Percentiles rank a stretch among this genome's conserved stretches.
Evolutionary conservation across 768 basidiomycete species (phyloP).

Genomic region (Brasilioporus rufonigricans): DNA sequence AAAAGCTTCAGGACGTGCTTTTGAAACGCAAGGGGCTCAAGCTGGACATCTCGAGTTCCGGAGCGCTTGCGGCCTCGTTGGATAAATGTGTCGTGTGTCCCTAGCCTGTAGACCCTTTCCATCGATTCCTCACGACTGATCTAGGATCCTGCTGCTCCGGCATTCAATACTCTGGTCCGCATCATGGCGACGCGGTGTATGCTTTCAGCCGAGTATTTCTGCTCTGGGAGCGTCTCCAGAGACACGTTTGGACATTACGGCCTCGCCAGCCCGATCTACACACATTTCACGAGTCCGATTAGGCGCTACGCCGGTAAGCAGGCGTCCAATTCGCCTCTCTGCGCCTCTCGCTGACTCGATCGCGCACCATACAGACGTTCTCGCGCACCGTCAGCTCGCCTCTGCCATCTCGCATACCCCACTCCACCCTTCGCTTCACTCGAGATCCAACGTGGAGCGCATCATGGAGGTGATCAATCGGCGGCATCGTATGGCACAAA

Average conservation of each 20-base stretch:
- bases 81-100: conserved; percentile 79
- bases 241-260: conserved; percentile 98
- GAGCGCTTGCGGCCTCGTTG: conserved; percentile 82
- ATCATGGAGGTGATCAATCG: conserved; percentile 85
- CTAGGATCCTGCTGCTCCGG: conserved; percentile 78
- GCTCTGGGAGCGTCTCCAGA: conserved; percentile 87
- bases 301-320: conserved; percentile 94
- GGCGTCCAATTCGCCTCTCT: too few relatives aligned
- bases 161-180: conserved; percentile 96
- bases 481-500: conserved; percentile 94
- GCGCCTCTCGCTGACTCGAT: too few relatives aligned
- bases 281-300: conserved; percentile 98
- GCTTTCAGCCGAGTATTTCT: conserved; percentile 98
- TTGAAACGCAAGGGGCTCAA: conserved; percentile 78
- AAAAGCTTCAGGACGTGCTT: conserved; percentile 91
- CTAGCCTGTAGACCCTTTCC: not conserved
- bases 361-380: too few relatives aligned
- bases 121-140: not conserved
- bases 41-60: conserved; percentile 89
- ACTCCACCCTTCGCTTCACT: conserved; percentile 85
- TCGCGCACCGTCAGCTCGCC: conserved; percentile 90
- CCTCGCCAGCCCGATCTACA: conserved; percentile 95
- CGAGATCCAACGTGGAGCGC: conserved; percentile 84
- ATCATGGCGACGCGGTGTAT: conserved; percentile 99
- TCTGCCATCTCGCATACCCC: conserved; percentile 84